A percentile compares a stretch with the other conserved stretches of the same genome.
Conservation (phyloP, 148 eudicot species). For the Silene uniflora region DNA sequence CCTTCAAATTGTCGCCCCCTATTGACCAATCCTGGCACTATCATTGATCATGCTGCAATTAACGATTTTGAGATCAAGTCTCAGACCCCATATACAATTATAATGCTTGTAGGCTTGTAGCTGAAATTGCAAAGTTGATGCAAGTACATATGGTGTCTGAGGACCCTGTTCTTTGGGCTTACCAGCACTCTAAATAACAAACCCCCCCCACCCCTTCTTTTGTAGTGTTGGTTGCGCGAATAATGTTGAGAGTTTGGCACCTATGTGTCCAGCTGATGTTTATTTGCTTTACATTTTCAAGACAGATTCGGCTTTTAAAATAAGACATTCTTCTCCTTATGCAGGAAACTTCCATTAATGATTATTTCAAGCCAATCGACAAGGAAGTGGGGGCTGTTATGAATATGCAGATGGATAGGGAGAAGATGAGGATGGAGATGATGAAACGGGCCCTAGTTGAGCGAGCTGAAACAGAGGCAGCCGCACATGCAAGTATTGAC, state of each 20-base stretch:
- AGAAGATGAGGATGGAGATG: slow-evolving; percentile 59
- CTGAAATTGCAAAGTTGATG: too few species aligned
- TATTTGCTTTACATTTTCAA: not conserved
- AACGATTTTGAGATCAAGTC: too few species aligned
- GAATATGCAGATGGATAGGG: slow-evolving; percentile 72
- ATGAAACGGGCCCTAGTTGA: slow-evolving; percentile 68
- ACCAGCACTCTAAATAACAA: too few species aligned
- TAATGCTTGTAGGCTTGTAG: too few species aligned
- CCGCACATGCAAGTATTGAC: slow-evolving; percentile 19
- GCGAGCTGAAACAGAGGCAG: slow-evolving; percentile 51
- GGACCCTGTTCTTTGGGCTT: too few species aligned
- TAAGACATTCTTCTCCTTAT: not conserved
- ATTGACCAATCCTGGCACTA: too few species aligned
- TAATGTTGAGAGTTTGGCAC: not conserved
- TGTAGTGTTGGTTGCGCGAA: not conserved
- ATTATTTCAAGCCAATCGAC: slow-evolving; percentile 80
- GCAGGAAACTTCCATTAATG: slow-evolving; percentile 79
- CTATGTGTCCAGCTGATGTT: not conserved
- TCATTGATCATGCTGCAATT: too few species aligned
- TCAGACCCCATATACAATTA: too few species aligned
- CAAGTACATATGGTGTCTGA: too few species aligned
- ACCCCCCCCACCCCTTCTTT: too few species aligned
- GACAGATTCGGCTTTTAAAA: not conserved
- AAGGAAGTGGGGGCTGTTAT: slow-evolving; percentile 69
- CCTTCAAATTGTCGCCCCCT: too few species aligned